Percentiles rank a stretch among this genome's conserved stretches.
Conservation (phyloP, 495 filamentous ascomycete genomes). For the Aspergillus bridgeri region DNA sequence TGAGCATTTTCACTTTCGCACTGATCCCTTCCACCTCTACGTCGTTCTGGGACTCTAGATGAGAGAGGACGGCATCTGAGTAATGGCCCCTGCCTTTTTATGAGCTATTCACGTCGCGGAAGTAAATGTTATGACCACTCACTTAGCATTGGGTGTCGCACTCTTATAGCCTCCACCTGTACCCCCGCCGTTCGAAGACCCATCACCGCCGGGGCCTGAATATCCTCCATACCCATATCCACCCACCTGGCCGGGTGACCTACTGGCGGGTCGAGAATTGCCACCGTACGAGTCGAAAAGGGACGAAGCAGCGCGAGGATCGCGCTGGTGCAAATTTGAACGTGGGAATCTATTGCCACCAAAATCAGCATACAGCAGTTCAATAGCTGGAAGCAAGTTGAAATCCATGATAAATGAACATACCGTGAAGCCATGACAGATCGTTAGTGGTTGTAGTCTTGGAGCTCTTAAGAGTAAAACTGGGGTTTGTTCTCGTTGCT, state of each 20-base stretch:
- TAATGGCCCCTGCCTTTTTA: constrained; percentile 71
- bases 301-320: constrained; percentile 74
- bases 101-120: constrained; percentile 6
- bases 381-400: neutral
- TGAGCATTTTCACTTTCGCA: constrained; percentile 87
- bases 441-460: neutral
- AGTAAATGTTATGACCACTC: constrained; percentile 18
- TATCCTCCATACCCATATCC: constrained; percentile 59
- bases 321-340: constrained; percentile 55
- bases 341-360: constrained; percentile 49
- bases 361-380: neutral
- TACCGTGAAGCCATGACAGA: constrained; percentile 33
- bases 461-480: neutral
- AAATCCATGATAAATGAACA: neutral
- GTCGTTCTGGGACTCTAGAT: constrained; percentile 95
- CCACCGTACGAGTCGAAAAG: constrained; percentile 86
- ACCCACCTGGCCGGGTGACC: constrained; percentile 49
- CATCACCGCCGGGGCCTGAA: constrained; percentile 40
- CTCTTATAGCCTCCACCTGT: constrained; percentile 45
- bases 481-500: neutral
- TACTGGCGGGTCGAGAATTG: constrained; percentile 48
- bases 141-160: constrained; percentile 85
- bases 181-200: constrained; percentile 31
- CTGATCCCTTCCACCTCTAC: constrained; percentile 82
- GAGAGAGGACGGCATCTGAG: constrained; percentile 85